These are phyloP conservation scores for Leptographium galeiforme DNA, from an alignment of 2,329 filamentous ascomycete genomes.

Conservation along the genomic window DNA sequence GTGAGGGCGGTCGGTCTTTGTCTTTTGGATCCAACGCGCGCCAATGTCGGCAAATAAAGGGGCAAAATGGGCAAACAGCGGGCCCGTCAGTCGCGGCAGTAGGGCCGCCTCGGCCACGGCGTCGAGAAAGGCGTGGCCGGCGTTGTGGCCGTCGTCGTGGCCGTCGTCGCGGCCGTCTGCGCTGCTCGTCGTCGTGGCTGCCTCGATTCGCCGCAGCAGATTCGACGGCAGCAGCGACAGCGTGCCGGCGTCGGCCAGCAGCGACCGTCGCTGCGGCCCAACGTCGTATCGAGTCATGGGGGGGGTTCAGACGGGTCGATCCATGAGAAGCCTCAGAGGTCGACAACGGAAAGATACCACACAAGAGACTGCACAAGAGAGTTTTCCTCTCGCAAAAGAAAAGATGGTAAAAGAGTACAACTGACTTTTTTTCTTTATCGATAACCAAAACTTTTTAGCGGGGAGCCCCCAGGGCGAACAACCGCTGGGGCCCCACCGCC, in stretches of 20 bases:
- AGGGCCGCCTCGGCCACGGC: conserved; percentile 58
- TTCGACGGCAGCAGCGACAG: conserved; percentile 54
- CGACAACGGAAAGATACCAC: neutral
- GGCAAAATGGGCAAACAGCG: conserved; percentile 62
- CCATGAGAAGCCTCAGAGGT: neutral
- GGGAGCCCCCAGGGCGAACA: neutral
- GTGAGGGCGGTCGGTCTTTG: conserved; percentile 22
- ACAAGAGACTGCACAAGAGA: no score
- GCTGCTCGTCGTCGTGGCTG: conserved; percentile 32
- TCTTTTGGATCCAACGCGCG: conserved; percentile 62
- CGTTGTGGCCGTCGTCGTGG: conserved; percentile 22
- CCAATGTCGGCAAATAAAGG: conserved; percentile 68
- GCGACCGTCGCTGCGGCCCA: conserved; percentile 38
- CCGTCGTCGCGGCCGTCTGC: neutral
- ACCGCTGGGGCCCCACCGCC: neutral
- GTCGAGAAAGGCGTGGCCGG: conserved; percentile 47
- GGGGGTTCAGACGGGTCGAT: neutral
- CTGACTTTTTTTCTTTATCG: conserved; percentile 1
- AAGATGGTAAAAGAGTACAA: no score
- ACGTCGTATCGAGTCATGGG: conserved; percentile 44
- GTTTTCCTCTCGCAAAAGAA: neutral
- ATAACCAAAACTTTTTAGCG: neutral
- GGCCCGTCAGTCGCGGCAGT: conserved; percentile 54
- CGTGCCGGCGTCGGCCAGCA: conserved; percentile 39
- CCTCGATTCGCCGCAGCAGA: conserved; percentile 52